Evolutionary conservation across 257 asterid genomes (phyloP).

Genomic region (Forsythia suspensa): DNA sequence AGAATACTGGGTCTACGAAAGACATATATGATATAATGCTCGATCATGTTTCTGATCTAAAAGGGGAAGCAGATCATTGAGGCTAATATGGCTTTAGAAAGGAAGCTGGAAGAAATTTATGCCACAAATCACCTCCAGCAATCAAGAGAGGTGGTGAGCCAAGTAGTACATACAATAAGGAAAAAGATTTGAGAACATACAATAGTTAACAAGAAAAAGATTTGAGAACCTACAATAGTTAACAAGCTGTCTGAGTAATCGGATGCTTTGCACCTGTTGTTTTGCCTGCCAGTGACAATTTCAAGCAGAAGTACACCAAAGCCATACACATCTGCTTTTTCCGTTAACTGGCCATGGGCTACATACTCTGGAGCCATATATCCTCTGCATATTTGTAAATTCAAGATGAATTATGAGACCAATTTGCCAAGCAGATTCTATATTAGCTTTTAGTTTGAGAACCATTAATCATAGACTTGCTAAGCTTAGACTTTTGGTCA

Average conservation of each 20-base stretch:
- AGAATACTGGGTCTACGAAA: too few species aligned
- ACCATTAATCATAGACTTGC: too few species aligned
- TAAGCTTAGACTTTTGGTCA: too few species aligned
- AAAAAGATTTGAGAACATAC: not conserved
- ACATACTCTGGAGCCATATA: conserved; percentile 81
- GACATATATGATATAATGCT: too few species aligned
- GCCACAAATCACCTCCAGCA: too few species aligned
- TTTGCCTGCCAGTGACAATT: conserved; percentile 62
- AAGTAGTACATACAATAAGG: not conserved
- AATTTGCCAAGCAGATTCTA: not conserved
- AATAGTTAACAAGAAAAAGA: too few species aligned
- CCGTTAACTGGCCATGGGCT: conserved; percentile 60
- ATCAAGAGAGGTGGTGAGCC: not conserved
- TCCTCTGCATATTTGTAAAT: conserved; percentile 43
- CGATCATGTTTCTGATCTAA: too few species aligned
- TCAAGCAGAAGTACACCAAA: conserved; percentile 73
- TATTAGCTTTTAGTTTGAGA: not conserved
- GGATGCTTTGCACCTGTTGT: conserved; percentile 54
- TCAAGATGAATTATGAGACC: not conserved
- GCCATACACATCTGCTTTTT: conserved; percentile 72
- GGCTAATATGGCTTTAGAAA: too few species aligned
- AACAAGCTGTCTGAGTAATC: conserved; percentile 64
- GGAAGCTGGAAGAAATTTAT: too few species aligned
- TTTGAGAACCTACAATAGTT: conserved; percentile 40
- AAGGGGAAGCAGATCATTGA: too few species aligned